Base-by-base conservation (phyloP, 2,329 filamentous ascomycete genomes). In the Apiospora sp. region DNA sequence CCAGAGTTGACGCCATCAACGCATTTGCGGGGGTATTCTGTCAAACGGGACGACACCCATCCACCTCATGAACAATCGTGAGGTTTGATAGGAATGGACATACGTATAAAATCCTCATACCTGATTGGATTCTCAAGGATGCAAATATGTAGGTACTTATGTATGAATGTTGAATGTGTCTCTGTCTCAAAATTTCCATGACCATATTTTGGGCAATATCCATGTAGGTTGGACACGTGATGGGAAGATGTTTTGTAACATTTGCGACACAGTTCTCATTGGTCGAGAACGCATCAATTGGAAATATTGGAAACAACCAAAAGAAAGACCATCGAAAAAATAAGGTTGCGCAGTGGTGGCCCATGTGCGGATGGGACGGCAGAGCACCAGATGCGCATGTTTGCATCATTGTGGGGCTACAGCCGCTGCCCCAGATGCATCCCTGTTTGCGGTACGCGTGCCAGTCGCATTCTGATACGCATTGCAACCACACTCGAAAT, bases 331-430 rank as follows among this genome's bases (percentile, higher is more conserved):
- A 22, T 22, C 12, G 12, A 41, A 37, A n/a, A 64, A 64, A 14
- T 64, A 64, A 64, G 58, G 58, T 64, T 64, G 34, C 58, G 34
- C 58, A 41, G 34, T n/a, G 30, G 19, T 64, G 58, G 34, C 34
- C 58, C 58, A 64, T 64, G 58, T 64, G 58, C 58, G 58, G 58
- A 64, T 64, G 58, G 58, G 34, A 64, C 58, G 58, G 58, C 58
- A 64, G 34, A 64, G 8, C 19, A 41, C 30, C 58, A 64, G 34
- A 64, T 64, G 58, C 58, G 58, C 58, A 64, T 64, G 34, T 41
- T 64, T 64, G 58, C 58, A 64, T 64, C 58, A 64, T 64, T 64
- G 58, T n/a, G 34, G 58, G 58, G 13, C 34, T 22, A 12, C 30
- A 14, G 19, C 10, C 7, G 16, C 10, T n/a, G 22, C 34, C 58